phyloP scores from a whole-genome alignment of 306 rosid species.

The Arachis hypogaea region DNA sequence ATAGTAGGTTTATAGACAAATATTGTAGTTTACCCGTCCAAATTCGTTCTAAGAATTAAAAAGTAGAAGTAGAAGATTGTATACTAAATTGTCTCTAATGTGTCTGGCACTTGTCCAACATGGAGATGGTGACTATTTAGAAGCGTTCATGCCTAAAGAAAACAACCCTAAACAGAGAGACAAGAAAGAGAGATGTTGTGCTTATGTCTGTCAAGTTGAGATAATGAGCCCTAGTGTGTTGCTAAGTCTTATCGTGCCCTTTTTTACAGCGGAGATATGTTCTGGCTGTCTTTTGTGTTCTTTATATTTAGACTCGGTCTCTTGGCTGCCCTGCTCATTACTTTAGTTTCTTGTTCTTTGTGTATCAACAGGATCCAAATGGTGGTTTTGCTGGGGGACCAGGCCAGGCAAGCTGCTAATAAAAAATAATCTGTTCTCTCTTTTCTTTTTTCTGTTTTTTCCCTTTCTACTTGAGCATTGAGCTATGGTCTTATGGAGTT shows the following conservation, averaged over 20 bases:
- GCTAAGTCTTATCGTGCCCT: not conserved
- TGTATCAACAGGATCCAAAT: slow-evolving; percentile 67
- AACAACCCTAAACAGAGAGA: not conserved
- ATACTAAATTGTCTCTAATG: not conserved
- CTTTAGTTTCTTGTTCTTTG: slow-evolving; percentile 22
- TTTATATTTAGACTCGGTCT: slow-evolving; percentile 8
- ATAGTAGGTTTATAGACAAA: not conserved
- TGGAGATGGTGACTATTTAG: not conserved
- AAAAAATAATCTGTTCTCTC: no score
- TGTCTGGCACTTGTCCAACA: not conserved
- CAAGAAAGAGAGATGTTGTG: not conserved
- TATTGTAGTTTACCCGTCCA: not conserved
- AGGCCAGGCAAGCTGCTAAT: slow-evolving; percentile 77
- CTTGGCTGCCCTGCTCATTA: slow-evolving; percentile 16
- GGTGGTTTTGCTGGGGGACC: slow-evolving; percentile 99
- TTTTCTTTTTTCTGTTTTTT: slow-evolving; percentile 14
- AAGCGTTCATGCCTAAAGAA: not conserved
- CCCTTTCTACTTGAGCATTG: slow-evolving; percentile 23
- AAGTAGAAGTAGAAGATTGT: not conserved
- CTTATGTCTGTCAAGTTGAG: slow-evolving; percentile 17
- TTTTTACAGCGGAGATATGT: not conserved
- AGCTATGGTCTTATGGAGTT: slow-evolving; percentile 34
- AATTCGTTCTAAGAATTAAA: not conserved
- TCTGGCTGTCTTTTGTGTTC: slow-evolving; percentile 8
- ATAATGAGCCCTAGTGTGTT: not conserved